phyloP scores from a whole-genome alignment of 768 basidiomycete genomes.

The Pisolithus orientalis region DNA sequence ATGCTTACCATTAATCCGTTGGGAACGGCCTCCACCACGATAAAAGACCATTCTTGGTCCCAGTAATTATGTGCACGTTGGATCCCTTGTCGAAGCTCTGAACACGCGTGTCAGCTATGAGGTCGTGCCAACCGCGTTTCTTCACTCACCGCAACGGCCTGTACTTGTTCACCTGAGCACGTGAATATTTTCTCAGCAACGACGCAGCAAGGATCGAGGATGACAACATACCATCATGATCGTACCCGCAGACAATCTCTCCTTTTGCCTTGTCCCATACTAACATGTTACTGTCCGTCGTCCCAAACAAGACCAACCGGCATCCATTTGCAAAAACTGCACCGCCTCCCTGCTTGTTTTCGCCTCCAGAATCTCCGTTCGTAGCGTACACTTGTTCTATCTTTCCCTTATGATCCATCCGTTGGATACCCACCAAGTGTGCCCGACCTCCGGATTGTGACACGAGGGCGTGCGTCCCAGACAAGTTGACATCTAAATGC shows the following conservation, averaged over 20 bases:
- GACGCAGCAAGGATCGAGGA: neutral
- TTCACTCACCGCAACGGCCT: slow-evolving; percentile 29
- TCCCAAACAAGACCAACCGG: slow-evolving; percentile 53
- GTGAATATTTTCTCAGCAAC: slow-evolving; percentile 4
- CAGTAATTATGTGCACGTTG: slow-evolving; percentile 42
- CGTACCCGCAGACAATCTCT: slow-evolving; percentile 50
- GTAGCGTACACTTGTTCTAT: slow-evolving; percentile 48
- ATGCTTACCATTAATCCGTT: slow-evolving; percentile 23
- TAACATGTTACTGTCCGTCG: slow-evolving; percentile 45
- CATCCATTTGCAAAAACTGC: slow-evolving; percentile 50
- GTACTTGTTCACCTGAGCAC: slow-evolving; percentile 25
- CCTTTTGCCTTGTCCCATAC: slow-evolving; percentile 58
- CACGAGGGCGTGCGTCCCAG: slow-evolving; percentile 46
- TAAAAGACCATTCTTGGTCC: slow-evolving; percentile 48
- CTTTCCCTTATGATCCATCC: slow-evolving; percentile 44
- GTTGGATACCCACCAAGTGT: slow-evolving; percentile 44
- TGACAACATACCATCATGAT: slow-evolving; percentile 47
- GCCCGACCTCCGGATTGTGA: slow-evolving; percentile 45
- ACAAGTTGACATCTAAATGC: slow-evolving; percentile 46
- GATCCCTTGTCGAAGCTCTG: slow-evolving; percentile 43
- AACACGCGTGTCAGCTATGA: slow-evolving; percentile 9
- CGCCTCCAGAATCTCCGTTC: slow-evolving; percentile 27
- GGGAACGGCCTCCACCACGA: slow-evolving; percentile 48
- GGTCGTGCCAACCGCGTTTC: slow-evolving; percentile 15
- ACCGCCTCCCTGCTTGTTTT: slow-evolving; percentile 33